Base-by-base conservation (phyloP, 2,329 filamentous ascomycete genomes). In the Tolypocladium ovalisporum region DNA sequence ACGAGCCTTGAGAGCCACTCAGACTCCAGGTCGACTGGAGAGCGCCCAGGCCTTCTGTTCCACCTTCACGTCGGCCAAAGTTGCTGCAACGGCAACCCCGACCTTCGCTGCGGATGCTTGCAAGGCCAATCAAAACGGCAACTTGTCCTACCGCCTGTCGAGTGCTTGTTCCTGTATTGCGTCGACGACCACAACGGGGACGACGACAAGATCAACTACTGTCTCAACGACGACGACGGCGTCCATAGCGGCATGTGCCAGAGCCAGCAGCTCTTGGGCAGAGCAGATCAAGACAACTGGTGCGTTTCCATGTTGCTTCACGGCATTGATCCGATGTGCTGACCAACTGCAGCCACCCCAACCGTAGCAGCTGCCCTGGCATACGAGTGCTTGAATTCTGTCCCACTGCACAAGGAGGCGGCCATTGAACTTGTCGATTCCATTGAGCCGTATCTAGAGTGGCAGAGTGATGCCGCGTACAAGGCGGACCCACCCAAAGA, bases 401-500 rank as follows among this genome's bases (percentile, higher is more conserved):
- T 76, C 5, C 74, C 74, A 17, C 71, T 74, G 59, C 67, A 69
- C 56, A 66, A 64, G 9, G 62, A 67, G 8, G 68, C 67, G 8
- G 74, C 71, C 1, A 57, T 66, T 56, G 61, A 69, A 54, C 63
- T 76, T 22, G 62, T 76, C 56, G 65, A 69, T 54, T 71, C 70
- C 51, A 62, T 75, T 29, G 68, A 70, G 59, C 71, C 73, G 6
- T 79, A 75, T 52, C 66, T 76, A 1, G 70, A 77, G 56, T 80
- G 76, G 68, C 78, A 81, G 62, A 78, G 75, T 47, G 76, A 75
- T 4, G 65, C 76, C 13, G 72, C 75, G 13, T 77, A 74, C 63
- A 71, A 80, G 39, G 79, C 78, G 60, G 68, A 78, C 54, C 81
- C 82, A 3, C 82, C 82, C 0, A 59, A 71, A 17, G 71, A 71